Percentiles rank a stretch among this genome's conserved stretches.
Conservation (phyloP, 768 basidiomycete species). For the Clathrus columnatus region DNA sequence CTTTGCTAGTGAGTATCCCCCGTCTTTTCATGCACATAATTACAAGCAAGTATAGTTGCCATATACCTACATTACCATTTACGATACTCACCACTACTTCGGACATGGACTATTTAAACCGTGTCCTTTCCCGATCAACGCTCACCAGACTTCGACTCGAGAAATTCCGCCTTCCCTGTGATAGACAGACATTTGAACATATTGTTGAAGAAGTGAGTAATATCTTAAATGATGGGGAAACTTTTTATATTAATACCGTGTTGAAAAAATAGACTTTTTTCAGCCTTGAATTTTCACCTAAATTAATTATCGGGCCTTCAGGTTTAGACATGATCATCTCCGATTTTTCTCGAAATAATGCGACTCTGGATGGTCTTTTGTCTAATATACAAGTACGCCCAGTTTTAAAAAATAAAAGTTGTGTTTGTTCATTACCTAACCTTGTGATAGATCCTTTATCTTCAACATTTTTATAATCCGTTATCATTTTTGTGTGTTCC, state of each 20-base stretch:
- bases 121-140: slow-evolving; percentile 49
- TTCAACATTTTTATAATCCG: slow-evolving; percentile 66
- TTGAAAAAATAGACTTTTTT: slow-evolving; percentile 46
- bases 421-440: neutral
- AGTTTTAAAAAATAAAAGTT: slow-evolving; percentile 3
- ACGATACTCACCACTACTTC: slow-evolving; percentile 41
- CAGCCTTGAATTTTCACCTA: slow-evolving; percentile 48
- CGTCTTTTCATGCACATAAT: neutral
- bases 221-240: neutral
- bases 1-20: slow-evolving; percentile 49
- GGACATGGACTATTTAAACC: slow-evolving; percentile 37
- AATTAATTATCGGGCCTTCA: slow-evolving; percentile 51
- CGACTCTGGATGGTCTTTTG: slow-evolving; percentile 47
- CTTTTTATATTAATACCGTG: neutral
- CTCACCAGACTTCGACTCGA: slow-evolving; percentile 50
- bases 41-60: slow-evolving; percentile 32
- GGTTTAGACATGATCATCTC: slow-evolving; percentile 48
- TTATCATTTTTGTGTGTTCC: slow-evolving; percentile 34
- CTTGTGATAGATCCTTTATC: slow-evolving; percentile 41
- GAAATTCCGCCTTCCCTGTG: slow-evolving; percentile 41
- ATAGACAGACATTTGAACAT: slow-evolving; percentile 39
- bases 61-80: slow-evolving; percentile 45
- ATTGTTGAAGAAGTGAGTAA: slow-evolving; percentile 43
- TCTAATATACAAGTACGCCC: slow-evolving; percentile 62
- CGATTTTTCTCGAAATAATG: slow-evolving; percentile 45